These are phyloP conservation scores for Boechera stricta DNA, from an alignment of 345 rosid genomes.

Conservation along the genomic window DNA sequence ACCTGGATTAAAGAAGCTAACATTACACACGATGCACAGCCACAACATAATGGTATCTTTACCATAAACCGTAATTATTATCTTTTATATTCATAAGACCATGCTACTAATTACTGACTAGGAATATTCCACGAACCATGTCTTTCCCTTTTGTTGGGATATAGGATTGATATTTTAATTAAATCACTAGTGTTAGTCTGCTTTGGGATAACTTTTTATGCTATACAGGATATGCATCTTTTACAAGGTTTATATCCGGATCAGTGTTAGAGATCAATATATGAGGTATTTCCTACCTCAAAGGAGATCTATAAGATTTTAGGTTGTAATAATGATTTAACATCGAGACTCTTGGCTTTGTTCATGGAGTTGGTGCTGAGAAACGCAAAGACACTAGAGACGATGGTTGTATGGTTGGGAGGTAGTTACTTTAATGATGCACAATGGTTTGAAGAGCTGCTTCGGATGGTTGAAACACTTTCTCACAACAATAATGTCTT, in stretches of 20 bases:
- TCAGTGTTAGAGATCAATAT: conserved; percentile 17
- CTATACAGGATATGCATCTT: neutral
- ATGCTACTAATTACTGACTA: neutral
- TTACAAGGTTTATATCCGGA: neutral
- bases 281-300: neutral
- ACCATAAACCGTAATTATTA: neutral
- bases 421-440: neutral
- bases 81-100: too few relatives aligned
- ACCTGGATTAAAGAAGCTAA: conserved; percentile 39
- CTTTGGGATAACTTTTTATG: neutral
- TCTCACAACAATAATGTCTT: neutral
- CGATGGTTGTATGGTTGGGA: neutral
- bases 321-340: neutral
- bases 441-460: neutral
- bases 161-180: neutral
- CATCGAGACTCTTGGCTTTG: neutral
- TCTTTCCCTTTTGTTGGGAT: neutral
- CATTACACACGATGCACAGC: conserved; percentile 12
- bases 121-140: neutral
- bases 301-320: neutral
- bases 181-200: neutral
- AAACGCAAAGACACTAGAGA: conserved; percentile 9
- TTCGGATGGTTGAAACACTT: neutral
- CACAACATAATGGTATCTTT: conserved; percentile 2
- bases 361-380: conserved; percentile 9